A percentile compares a stretch with the other conserved stretches of the same genome.
phyloP scores from a whole-genome alignment of 2,329 filamentous ascomycete genomes.

The Amauroascus niger region DNA sequence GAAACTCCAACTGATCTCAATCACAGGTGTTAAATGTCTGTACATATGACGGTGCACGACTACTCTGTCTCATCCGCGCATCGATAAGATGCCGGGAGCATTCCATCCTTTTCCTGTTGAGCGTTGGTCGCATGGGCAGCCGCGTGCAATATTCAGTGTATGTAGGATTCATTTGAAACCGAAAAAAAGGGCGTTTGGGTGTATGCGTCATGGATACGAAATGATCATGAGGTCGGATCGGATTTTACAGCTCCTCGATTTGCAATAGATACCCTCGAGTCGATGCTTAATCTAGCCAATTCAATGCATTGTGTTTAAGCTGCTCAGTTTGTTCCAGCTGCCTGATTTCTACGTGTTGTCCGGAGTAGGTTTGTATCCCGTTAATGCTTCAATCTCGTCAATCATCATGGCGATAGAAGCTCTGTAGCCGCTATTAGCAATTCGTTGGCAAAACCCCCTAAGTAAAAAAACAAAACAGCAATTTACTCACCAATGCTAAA shows the following conservation, averaged over 20 bases:
- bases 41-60: neutral
- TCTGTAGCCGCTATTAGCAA: neutral
- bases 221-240: constrained; percentile 26
- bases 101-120: neutral
- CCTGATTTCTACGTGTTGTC: neutral
- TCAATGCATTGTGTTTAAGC: constrained; percentile 4
- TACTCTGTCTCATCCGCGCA: neutral
- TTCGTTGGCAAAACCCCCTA: neutral
- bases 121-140: neutral
- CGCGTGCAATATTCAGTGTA: neutral
- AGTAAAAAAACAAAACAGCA: neutral
- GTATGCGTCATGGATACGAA: constrained; percentile 14
- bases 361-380: neutral
- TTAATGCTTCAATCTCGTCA: neutral
- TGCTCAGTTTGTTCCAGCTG: neutral
- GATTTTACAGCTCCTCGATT: constrained; percentile 41
- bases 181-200: constrained; percentile 22
- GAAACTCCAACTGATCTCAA: neutral
- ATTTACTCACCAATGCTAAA: neutral
- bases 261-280: constrained; percentile 42
- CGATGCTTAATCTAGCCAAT: constrained; percentile 39
- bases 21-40: constrained; percentile 25
- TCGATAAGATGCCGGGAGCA: neutral
- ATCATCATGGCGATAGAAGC: neutral
- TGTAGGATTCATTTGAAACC: neutral